A percentile compares a stretch with the other conserved stretches of the same genome.
Evolutionary conservation across 73 alveolate genomes (phyloP).

Genomic region (Effrenium voratum): DNA sequence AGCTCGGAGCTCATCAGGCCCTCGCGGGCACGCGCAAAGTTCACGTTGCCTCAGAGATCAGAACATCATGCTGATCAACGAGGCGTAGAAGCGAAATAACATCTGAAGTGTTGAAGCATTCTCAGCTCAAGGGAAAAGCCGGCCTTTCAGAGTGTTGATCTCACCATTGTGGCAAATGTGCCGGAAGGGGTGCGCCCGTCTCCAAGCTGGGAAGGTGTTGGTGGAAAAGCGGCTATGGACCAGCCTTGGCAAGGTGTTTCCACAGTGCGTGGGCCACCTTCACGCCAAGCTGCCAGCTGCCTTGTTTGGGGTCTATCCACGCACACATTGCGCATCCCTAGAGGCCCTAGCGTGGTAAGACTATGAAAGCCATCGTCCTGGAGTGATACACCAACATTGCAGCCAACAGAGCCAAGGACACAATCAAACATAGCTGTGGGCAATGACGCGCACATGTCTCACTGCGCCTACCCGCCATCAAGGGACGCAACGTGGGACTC

Average conservation of each 20-base stretch:
- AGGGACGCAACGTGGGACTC: constrained; percentile 88
- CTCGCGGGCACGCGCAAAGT: constrained; percentile 73
- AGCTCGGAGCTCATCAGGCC: constrained; percentile 93
- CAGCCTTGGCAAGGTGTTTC: constrained; percentile 30
- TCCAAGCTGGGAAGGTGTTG: constrained; percentile 94
- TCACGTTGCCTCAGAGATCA: constrained; percentile 78
- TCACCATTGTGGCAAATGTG: constrained; percentile 93
- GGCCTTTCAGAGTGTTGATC: constrained; percentile 90
- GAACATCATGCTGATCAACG: background rate
- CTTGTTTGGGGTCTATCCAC: too few species aligned
- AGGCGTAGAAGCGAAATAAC: background rate
- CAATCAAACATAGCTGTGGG: background rate
- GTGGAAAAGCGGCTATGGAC: constrained; percentile 94
- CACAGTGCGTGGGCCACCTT: too few species aligned
- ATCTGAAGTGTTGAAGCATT: background rate
- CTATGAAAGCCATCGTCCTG: too few species aligned
- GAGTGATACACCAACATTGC: too few species aligned
- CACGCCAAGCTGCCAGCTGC: too few species aligned
- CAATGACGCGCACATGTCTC: background rate
- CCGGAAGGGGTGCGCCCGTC: constrained; percentile 93
- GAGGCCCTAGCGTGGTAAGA: too few species aligned
- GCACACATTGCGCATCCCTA: too few species aligned
- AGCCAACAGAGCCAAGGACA: too few species aligned
- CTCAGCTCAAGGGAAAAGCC: background rate
- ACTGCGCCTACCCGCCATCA: background rate